Evolutionary conservation across 1,284 basidiomycete genomes (phyloP).

Genomic region (Melampsora americana): DNA sequence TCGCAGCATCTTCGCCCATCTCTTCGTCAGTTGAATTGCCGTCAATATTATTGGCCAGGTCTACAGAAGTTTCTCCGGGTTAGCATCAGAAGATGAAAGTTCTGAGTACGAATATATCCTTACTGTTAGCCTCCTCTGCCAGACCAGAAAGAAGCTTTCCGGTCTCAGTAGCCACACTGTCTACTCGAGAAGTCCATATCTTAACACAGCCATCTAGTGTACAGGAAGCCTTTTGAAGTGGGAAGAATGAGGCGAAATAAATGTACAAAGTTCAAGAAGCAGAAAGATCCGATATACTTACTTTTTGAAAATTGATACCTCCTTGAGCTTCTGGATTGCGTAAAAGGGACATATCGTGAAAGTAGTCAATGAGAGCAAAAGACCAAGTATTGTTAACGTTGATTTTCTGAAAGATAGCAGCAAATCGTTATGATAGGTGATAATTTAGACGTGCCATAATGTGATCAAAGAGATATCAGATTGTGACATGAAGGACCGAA

Average conservation of each 20-base stretch:
- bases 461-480: not conserved
- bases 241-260: not conserved
- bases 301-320: constrained; percentile 43
- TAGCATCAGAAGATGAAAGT: not conserved
- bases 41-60: constrained; percentile 53
- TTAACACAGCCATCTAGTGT: constrained; percentile 99
- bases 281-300: not conserved
- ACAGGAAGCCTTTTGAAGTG: constrained; percentile 80
- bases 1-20: constrained; percentile 59
- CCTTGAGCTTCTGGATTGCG: constrained; percentile 81
- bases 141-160: constrained; percentile 91
- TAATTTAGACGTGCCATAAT: not conserved
- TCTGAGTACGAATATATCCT: not conserved
- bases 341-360: constrained; percentile 96
- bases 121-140: constrained; percentile 58
- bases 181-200: constrained; percentile 97
- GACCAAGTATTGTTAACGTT: constrained; percentile 97
- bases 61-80: constrained; percentile 13
- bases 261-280: constrained; percentile 7
- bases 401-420: constrained; percentile 73
- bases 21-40: constrained; percentile 62
- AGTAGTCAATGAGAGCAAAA: constrained; percentile 97
- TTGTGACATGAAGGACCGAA: not conserved
- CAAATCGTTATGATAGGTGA: not conserved
- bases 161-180: constrained; percentile 93